Evolutionary conservation across 2,329 filamentous ascomycete species (phyloP).

Genomic region (Sporothrix humicola): DNA sequence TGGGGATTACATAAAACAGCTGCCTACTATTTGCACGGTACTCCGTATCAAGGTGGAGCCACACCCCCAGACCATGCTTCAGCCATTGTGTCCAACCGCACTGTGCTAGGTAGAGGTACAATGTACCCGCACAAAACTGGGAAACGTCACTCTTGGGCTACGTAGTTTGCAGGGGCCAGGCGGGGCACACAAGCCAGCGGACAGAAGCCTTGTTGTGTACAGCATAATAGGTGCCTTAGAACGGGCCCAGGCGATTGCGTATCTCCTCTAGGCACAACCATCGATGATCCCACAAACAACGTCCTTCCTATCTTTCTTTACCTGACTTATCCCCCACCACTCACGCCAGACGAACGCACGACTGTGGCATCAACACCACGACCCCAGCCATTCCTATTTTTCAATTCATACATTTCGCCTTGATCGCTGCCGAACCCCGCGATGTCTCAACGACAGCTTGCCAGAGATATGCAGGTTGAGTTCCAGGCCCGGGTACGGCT

Average conservation of each 20-base stretch:
- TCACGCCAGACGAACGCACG: not conserved
- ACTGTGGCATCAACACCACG: too few species aligned
- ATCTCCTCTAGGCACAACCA: not conserved
- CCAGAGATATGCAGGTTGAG: conserved; percentile 67
- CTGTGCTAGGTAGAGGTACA: not conserved
- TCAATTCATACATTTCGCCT: not conserved
- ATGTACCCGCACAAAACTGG: not conserved
- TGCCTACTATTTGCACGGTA: conserved; percentile 8
- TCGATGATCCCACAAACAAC: not conserved
- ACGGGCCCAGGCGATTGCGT: conserved; percentile 16
- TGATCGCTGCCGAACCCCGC: conserved; percentile 37
- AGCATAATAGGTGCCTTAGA: too few species aligned
- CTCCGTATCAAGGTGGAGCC: not conserved
- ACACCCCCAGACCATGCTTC: not conserved
- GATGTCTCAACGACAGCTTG: conserved; percentile 65
- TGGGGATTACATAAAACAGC: not conserved
- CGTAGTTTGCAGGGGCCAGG: conserved; percentile 10
- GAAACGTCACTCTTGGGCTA: not conserved
- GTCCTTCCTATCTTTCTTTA: not conserved
- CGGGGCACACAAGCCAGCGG: not conserved
- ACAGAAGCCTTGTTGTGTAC: not conserved
- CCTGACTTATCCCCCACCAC: not conserved
- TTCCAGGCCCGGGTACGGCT: conserved; percentile 61
- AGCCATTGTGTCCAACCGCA: not conserved
- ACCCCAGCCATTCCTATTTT: too few species aligned